These are phyloP conservation scores for Ustulina deusta DNA, from an alignment of 2,329 filamentous ascomycete species.

Conservation along the genomic window DNA sequence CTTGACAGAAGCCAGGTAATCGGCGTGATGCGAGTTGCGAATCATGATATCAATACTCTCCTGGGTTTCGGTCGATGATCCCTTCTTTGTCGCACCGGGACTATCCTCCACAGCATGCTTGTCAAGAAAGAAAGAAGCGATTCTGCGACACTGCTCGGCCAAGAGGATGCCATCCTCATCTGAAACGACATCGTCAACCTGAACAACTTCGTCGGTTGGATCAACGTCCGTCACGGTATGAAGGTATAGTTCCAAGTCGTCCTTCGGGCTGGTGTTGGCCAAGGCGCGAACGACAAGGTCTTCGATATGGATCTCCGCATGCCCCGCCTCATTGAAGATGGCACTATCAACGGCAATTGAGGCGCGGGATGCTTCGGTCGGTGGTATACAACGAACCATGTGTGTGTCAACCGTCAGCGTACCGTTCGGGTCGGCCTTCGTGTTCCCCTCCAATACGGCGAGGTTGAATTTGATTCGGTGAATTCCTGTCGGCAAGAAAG, in stretches of 20 bases:
- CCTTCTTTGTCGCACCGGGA: not conserved
- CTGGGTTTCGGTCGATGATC: slow-evolving; percentile 45
- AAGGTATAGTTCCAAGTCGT: slow-evolving; percentile 51
- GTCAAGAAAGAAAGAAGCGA: slow-evolving; percentile 51
- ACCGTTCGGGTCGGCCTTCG: slow-evolving; percentile 27
- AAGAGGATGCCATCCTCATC: slow-evolving; percentile 43
- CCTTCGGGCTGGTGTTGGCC: slow-evolving; percentile 45
- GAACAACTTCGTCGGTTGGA: slow-evolving; percentile 55
- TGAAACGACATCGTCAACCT: slow-evolving; percentile 10
- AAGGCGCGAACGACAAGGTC: slow-evolving; percentile 47
- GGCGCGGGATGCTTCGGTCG: slow-evolving; percentile 45
- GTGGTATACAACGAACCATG: slow-evolving; percentile 33
- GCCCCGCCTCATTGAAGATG: slow-evolving; percentile 47
- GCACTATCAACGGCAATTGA: slow-evolving; percentile 48
- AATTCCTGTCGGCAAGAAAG: slow-evolving; percentile 56
- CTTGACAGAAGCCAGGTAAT: slow-evolving; percentile 49
- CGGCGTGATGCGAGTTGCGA: slow-evolving; percentile 49
- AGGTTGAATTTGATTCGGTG: slow-evolving; percentile 55
- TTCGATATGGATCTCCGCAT: slow-evolving; percentile 48
- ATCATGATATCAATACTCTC: slow-evolving; percentile 51
- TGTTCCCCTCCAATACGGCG: slow-evolving; percentile 42
- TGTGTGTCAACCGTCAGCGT: slow-evolving; percentile 53
- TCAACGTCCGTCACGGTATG: slow-evolving; percentile 55
- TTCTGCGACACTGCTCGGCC: slow-evolving; percentile 53
- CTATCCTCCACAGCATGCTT: not conserved